These are phyloP conservation scores for Mikania micrantha DNA, from an alignment of 129 eudicot genomes.

Conservation along the genomic window DNA sequence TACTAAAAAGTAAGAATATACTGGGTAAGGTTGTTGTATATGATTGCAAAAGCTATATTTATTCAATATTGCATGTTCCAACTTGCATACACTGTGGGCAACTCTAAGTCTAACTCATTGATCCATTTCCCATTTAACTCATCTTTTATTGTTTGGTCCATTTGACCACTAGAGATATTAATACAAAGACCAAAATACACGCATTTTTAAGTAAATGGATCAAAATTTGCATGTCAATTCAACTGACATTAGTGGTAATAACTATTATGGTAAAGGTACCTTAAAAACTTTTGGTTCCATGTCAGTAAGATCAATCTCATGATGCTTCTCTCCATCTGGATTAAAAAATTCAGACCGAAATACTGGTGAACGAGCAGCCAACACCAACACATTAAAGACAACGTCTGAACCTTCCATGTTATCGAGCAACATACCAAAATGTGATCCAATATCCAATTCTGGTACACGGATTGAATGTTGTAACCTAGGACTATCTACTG, in stretches of 20 bases:
- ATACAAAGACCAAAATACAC: too few relatives aligned
- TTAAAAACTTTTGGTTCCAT: conserved; percentile 24
- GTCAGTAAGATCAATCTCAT: conserved; percentile 19
- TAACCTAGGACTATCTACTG: conserved; percentile 62
- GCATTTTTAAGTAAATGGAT: neutral
- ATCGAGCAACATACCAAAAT: conserved; percentile 70
- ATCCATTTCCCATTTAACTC: neutral
- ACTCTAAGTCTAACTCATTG: neutral
- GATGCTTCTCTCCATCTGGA: conserved; percentile 14
- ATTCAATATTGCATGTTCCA: too few relatives aligned
- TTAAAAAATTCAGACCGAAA: conserved; percentile 44
- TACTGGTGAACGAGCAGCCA: conserved; percentile 73
- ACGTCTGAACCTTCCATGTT: conserved; percentile 75
- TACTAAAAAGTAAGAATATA: too few relatives aligned
- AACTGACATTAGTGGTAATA: neutral
- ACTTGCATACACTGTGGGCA: neutral
- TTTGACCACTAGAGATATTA: neutral
- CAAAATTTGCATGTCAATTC: neutral
- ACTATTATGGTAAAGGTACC: conserved; percentile 2
- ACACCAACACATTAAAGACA: conserved; percentile 56
- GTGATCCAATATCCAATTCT: conserved; percentile 73
- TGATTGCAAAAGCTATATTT: neutral
- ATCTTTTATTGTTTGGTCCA: neutral
- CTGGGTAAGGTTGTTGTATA: neutral
- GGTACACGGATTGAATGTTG: conserved; percentile 73